phyloP scores from a whole-genome alignment of 495 filamentous ascomycete species.

The Aspergillus sparsus region DNA sequence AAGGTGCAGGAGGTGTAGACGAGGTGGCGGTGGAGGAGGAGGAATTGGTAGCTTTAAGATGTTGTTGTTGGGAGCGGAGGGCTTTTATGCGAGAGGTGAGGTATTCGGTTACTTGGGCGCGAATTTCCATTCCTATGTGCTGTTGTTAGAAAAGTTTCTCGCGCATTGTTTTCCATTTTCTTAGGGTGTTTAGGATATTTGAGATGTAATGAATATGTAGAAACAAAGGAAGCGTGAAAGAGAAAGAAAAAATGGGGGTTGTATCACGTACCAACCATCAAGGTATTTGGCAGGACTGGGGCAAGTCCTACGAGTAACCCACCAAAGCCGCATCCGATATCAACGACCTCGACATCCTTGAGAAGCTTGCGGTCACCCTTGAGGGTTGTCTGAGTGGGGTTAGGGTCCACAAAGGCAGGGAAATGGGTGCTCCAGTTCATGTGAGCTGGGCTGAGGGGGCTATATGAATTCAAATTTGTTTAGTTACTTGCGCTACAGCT shows the following conservation, averaged over 20 bases:
- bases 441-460: slow-evolving; percentile 73
- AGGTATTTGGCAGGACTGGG: slow-evolving; percentile 74
- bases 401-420: slow-evolving; percentile 63
- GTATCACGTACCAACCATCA: slow-evolving; percentile 67
- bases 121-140: slow-evolving; percentile 76
- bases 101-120: slow-evolving; percentile 82
- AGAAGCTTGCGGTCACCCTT: slow-evolving; percentile 48
- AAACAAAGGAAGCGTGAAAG: neutral
- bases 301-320: slow-evolving; percentile 85
- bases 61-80: slow-evolving; percentile 65
- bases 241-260: neutral
- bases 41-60: slow-evolving; percentile 27
- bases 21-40: slow-evolving; percentile 20
- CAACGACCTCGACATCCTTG: slow-evolving; percentile 83
- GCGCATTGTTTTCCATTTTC: slow-evolving; percentile 5
- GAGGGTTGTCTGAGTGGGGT: slow-evolving; percentile 36
- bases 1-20: slow-evolving; percentile 8
- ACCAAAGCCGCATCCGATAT: slow-evolving; percentile 96
- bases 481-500: neutral
- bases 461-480: slow-evolving; percentile 33
- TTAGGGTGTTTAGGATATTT: neutral
- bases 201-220: neutral
- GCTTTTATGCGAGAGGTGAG: slow-evolving; percentile 83
- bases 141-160: slow-evolving; percentile 4
- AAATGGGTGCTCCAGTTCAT: slow-evolving; percentile 93